These are phyloP conservation scores for Colletotrichum cuscutae DNA, from an alignment of 2,329 filamentous ascomycete genomes.

Conservation along the genomic window DNA sequence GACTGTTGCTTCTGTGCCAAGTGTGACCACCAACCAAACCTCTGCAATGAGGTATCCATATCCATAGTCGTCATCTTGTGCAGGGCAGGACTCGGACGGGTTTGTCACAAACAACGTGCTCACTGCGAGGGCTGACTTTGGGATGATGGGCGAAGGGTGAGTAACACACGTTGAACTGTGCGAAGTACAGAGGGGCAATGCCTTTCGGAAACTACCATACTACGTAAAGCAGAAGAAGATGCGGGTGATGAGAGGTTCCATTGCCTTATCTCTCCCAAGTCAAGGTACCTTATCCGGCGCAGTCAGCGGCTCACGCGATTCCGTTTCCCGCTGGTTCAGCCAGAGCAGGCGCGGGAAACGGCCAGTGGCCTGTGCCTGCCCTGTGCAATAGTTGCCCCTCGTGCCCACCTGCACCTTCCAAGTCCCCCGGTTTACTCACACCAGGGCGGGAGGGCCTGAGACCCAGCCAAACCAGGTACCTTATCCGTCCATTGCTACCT, in stretches of 20 bases:
- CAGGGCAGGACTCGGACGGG: background rate
- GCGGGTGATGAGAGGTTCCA: background rate
- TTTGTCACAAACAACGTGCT: background rate
- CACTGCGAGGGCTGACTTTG: background rate
- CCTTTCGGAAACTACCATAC: too few species aligned
- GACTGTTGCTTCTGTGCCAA: background rate
- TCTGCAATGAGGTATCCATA: background rate
- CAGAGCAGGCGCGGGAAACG: background rate
- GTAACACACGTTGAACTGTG: background rate
- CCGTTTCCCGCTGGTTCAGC: background rate
- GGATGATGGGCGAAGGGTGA: background rate
- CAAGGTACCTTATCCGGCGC: slow-evolving; percentile 5
- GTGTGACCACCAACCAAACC: background rate
- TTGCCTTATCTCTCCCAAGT: background rate
- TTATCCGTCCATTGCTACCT: background rate
- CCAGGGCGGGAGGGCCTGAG: background rate
- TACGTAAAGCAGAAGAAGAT: too few species aligned
- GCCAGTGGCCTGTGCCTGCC: background rate
- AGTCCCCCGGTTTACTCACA: background rate
- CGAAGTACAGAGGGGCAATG: background rate
- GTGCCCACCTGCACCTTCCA: background rate
- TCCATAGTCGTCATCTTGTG: background rate
- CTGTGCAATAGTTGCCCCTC: background rate
- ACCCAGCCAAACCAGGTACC: too few species aligned
- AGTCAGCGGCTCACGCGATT: background rate